A percentile compares a stretch with the other conserved stretches of the same genome.
Evolutionary conservation across 2,329 filamentous ascomycete species (phyloP).

Genomic region (Ramularia endophylla): DNA sequence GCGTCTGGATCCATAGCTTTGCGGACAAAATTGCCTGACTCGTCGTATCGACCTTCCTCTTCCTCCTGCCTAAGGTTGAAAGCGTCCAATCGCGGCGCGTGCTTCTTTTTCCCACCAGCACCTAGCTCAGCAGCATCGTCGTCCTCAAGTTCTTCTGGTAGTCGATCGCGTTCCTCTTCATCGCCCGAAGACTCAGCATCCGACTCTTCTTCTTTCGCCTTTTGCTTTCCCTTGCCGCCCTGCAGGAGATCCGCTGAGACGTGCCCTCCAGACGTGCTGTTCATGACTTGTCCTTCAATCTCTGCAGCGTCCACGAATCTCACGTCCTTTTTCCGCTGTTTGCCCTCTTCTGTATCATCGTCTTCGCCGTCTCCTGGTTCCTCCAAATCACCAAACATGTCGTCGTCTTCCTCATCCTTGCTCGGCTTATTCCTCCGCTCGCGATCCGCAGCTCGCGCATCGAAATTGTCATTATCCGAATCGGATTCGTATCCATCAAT

Average conservation of each 20-base stretch:
- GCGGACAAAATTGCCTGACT: conserved; percentile 82
- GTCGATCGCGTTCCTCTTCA: conserved; percentile 60
- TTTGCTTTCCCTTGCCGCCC: conserved; percentile 46
- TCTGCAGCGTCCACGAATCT: conserved; percentile 55
- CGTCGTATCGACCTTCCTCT: conserved; percentile 89
- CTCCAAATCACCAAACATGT: conserved; percentile 76
- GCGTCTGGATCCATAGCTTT: conserved; percentile 86
- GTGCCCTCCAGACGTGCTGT: conserved; percentile 67
- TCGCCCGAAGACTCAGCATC: conserved; percentile 40
- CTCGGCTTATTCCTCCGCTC: conserved; percentile 32
- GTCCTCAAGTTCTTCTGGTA: conserved; percentile 52
- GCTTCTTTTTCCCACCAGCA: conserved; percentile 81
- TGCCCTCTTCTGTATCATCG: conserved; percentile 45
- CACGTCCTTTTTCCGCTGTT: conserved; percentile 59
- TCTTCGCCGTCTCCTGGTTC: conserved; percentile 49
- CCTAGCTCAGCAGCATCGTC: conserved; percentile 85
- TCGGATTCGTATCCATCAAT: conserved; percentile 96
- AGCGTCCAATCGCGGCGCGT: conserved; percentile 89
- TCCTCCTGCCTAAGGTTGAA: conserved; percentile 91
- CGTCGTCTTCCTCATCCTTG: conserved; percentile 54
- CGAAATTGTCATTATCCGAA: conserved; percentile 83
- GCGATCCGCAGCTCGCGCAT: conserved; percentile 54
- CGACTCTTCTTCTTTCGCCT: conserved; percentile 29
- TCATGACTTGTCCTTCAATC: conserved; percentile 73
- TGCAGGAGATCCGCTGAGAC: conserved; percentile 56